Conservation (phyloP, 768 basidiomycete species). For the Clathrus columnatus region DNA sequence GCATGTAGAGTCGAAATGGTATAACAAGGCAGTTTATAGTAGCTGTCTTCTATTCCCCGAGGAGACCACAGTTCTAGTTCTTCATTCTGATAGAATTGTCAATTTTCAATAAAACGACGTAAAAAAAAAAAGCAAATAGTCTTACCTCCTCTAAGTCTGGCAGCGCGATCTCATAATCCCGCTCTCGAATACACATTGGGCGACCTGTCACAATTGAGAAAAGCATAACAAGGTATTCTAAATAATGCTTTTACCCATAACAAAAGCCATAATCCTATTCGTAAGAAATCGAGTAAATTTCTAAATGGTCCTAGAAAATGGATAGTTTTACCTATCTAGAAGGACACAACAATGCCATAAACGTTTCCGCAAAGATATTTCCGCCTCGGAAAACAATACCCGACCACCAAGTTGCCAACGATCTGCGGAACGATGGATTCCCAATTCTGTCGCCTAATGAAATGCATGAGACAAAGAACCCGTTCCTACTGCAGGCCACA, state of each 20-base stretch:
- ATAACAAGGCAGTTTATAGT: slow-evolving; percentile 33
- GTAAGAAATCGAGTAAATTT: background rate
- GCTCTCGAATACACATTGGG: slow-evolving; percentile 64
- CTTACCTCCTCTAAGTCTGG: slow-evolving; percentile 53
- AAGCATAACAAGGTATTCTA: slow-evolving; percentile 1
- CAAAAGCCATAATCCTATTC: slow-evolving; percentile 22
- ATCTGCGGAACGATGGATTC: slow-evolving; percentile 75
- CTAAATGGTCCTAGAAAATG: slow-evolving; percentile 24
- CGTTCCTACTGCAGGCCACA: too few relatives aligned
- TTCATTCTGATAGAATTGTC: slow-evolving; percentile 38
- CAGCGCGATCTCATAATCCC: slow-evolving; percentile 66
- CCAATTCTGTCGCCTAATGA: slow-evolving; percentile 63
- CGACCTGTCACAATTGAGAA: slow-evolving; percentile 35
- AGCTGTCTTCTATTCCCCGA: slow-evolving; percentile 7
- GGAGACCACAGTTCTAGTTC: slow-evolving; percentile 46
- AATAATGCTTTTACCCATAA: slow-evolving; percentile 19
- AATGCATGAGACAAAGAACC: background rate
- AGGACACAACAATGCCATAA: slow-evolving; percentile 76
- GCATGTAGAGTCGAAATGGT: slow-evolving; percentile 72
- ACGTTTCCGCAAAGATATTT: slow-evolving; percentile 60
- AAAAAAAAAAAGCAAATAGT: slow-evolving; percentile 4
- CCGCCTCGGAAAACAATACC: slow-evolving; percentile 45
- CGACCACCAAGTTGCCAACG: slow-evolving; percentile 62
- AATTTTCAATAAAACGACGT: slow-evolving; percentile 1
- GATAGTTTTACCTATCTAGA: slow-evolving; percentile 70